Conservation (phyloP, 208 protist species). For the Crithidia bombi region DNA sequence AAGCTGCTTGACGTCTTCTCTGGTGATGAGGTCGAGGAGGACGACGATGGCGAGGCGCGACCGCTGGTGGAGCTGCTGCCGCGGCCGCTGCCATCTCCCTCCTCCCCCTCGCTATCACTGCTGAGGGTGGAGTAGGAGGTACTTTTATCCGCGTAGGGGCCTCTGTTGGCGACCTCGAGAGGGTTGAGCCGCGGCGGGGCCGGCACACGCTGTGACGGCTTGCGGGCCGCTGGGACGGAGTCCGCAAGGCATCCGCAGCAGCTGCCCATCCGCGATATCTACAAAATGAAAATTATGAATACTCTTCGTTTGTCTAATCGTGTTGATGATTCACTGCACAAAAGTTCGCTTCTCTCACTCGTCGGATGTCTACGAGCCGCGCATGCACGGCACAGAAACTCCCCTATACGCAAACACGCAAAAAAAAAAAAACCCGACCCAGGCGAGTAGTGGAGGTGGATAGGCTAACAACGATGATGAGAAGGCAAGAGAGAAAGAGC, state of each 20-base stretch:
- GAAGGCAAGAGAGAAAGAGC: no score
- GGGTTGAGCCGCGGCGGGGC: constrained; percentile 1
- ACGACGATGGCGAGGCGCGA: not conserved
- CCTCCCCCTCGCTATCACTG: not conserved
- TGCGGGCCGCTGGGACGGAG: constrained; percentile 4
- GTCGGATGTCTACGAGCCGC: no score
- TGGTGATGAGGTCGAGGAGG: not conserved
- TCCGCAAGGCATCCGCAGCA: not conserved
- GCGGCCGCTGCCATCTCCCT: not conserved
- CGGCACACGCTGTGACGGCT: constrained; percentile 8
- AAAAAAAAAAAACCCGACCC: no score
- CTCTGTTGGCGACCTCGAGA: not conserved
- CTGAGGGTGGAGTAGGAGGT: not conserved
- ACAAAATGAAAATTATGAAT: no score
- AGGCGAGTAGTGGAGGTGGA: no score
- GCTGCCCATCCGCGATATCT: constrained; percentile 2
- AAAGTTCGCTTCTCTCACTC: no score
- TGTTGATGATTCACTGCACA: no score
- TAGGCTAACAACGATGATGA: no score
- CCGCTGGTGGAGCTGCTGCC: not conserved
- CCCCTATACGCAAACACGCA: no score
- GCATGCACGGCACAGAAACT: no score
- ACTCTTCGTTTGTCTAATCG: no score
- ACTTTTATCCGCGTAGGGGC: not conserved
- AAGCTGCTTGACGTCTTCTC: not conserved